phyloP scores from a whole-genome alignment of 352 stramenopile species.

The Phytophthora fragariaefolia region DNA sequence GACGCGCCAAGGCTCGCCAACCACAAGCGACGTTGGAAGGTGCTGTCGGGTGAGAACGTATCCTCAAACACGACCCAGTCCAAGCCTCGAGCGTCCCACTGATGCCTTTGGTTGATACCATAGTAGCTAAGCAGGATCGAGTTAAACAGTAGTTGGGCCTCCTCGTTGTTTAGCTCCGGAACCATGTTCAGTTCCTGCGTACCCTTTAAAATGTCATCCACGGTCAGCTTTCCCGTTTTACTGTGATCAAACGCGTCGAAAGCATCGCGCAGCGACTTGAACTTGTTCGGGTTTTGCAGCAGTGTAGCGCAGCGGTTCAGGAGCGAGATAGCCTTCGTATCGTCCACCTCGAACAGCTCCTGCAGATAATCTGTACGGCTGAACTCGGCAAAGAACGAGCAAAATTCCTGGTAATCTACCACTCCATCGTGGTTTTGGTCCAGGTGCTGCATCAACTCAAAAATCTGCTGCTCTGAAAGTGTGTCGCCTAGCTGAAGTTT shows the following conservation, averaged over 20 bases:
- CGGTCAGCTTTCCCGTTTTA: conserved; percentile 45
- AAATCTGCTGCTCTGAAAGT: conserved; percentile 91
- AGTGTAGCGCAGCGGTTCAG: conserved; percentile 69
- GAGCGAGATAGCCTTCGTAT: conserved; percentile 74
- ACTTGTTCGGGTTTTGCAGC: conserved; percentile 51
- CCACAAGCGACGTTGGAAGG: conserved; percentile 64
- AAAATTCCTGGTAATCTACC: conserved; percentile 92
- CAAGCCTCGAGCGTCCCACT: conserved; percentile 53
- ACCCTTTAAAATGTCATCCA: conserved; percentile 60
- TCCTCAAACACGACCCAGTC: conserved; percentile 82
- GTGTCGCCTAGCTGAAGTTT: conserved; percentile 60
- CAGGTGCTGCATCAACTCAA: conserved; percentile 93
- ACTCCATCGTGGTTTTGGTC: conserved; percentile 91
- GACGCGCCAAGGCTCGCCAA: conserved; percentile 69
- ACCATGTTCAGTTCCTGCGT: conserved; percentile 57
- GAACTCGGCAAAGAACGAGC: conserved; percentile 85
- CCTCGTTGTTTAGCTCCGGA: conserved; percentile 51
- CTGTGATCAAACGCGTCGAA: conserved; percentile 64
- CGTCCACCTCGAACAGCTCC: conserved; percentile 79
- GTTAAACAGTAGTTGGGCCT: conserved; percentile 61
- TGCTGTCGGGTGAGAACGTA: conserved; percentile 77
- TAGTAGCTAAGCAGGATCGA: conserved; percentile 78
- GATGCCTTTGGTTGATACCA: conserved; percentile 49
- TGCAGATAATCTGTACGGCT: conserved; percentile 74
- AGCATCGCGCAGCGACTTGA: conserved; percentile 55